phyloP scores from a whole-genome alignment of 352 stramenopile species.

The Phytophthora capsici region DNA sequence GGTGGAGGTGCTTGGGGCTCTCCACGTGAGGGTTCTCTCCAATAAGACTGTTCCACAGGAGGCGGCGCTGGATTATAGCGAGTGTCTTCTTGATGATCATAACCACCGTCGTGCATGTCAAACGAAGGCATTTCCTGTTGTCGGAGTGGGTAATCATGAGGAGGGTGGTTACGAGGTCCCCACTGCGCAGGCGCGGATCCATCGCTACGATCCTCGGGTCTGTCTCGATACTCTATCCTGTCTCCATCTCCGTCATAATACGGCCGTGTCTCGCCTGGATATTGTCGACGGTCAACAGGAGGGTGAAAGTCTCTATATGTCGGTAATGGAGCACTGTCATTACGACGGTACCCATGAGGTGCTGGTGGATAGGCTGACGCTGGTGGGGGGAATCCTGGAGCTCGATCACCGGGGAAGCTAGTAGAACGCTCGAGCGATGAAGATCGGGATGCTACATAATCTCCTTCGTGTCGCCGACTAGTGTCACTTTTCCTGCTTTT shows the following conservation, averaged over 20 bases:
- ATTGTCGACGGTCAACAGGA: constrained; percentile 11
- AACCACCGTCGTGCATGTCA: constrained; percentile 4
- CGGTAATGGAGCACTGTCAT: constrained; percentile 28
- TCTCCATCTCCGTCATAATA: constrained; percentile 6
- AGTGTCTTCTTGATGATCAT: constrained; percentile 27
- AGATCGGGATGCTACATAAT: constrained; percentile 14
- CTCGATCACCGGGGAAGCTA: constrained; percentile 9
- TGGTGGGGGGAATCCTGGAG: constrained; percentile 4
- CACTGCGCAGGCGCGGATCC: constrained; percentile 7
- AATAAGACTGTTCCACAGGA: constrained; percentile 16
- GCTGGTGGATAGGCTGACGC: neutral
- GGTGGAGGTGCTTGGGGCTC: constrained; percentile 9
- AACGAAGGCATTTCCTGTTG: constrained; percentile 19
- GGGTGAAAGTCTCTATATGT: constrained; percentile 22
- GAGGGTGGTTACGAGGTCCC: constrained; percentile 20
- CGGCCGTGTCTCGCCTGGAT: constrained; percentile 6
- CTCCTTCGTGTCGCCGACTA: constrained; percentile 4
- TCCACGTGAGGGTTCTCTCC: constrained; percentile 18
- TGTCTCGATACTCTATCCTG: constrained; percentile 24
- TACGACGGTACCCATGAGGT: constrained; percentile 17
- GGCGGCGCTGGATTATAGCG: constrained; percentile 33
- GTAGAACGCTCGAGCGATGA: constrained; percentile 31
- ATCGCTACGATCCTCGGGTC: constrained; percentile 1
- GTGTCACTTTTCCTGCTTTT: constrained; percentile 17
- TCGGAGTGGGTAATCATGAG: constrained; percentile 17